Conservation (phyloP, 352 stramenopile species). For the Saprolegnia parasitica region DNA sequence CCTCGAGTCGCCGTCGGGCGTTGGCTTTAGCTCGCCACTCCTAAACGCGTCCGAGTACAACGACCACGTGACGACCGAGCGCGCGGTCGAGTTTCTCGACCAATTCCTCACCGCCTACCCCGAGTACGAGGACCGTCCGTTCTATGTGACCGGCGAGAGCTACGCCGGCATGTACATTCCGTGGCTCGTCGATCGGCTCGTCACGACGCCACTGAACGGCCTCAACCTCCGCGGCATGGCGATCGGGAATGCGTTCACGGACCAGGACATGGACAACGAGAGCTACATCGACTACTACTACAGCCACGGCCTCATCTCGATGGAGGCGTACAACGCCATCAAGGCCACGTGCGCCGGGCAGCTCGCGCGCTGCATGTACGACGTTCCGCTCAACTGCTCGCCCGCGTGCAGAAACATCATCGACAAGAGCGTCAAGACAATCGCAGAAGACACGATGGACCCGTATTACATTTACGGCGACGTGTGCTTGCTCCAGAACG, state of each 20-base stretch:
- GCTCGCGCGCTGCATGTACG: slow-evolving; percentile 59
- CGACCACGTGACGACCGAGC: slow-evolving; percentile 47
- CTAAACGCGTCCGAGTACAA: slow-evolving; percentile 52
- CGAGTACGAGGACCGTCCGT: slow-evolving; percentile 52
- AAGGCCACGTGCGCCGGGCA: slow-evolving; percentile 43
- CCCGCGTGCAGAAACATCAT: slow-evolving; percentile 40
- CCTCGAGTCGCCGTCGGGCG: slow-evolving; percentile 83
- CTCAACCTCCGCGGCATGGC: slow-evolving; percentile 59
- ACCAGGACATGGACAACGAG: slow-evolving; percentile 45
- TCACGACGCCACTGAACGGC: slow-evolving; percentile 42
- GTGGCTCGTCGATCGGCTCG: slow-evolving; percentile 60
- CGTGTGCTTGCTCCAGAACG: slow-evolving; percentile 4
- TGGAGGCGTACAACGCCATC: slow-evolving; percentile 49
- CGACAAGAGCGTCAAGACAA: slow-evolving; percentile 34
- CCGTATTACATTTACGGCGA: slow-evolving; percentile 83
- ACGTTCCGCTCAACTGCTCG: slow-evolving; percentile 42
- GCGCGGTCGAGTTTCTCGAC: slow-evolving; percentile 53
- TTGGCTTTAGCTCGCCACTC: slow-evolving; percentile 68
- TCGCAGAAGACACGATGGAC: slow-evolving; percentile 41
- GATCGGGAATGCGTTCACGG: slow-evolving; percentile 66
- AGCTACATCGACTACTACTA: slow-evolving; percentile 43
- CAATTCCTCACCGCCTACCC: slow-evolving; percentile 77
- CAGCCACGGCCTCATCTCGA: slow-evolving; percentile 68
- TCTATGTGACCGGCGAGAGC: slow-evolving; percentile 85
- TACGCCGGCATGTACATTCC: slow-evolving; percentile 88